These are phyloP conservation scores for Candida labiduridarum DNA, from an alignment of 1,139 yeast genomes.

Conservation along the genomic window DNA sequence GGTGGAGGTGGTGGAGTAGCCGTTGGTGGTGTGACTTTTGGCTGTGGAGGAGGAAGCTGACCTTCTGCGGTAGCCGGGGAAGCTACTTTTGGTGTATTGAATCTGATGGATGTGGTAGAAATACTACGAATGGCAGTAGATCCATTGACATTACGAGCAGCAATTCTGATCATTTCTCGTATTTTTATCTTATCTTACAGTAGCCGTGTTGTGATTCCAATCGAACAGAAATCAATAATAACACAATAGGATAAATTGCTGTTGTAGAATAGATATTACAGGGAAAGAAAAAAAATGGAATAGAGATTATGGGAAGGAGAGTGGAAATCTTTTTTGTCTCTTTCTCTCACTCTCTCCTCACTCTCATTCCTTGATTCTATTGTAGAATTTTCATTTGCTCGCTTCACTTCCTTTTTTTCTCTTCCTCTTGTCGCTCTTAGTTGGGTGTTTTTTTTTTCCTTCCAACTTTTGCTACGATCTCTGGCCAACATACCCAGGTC, in stretches of 20 bases:
- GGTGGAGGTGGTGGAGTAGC: constrained; percentile 12
- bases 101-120: constrained; percentile 12
- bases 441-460: neutral
- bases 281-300: neutral
- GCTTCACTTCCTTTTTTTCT: neutral
- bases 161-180: constrained; percentile 14
- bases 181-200: neutral
- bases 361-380: neutral
- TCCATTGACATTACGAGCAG: constrained; percentile 8
- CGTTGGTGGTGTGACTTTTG: constrained; percentile 13
- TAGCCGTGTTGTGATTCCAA: neutral
- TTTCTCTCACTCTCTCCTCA: neutral
- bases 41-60: constrained; percentile 9
- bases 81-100: constrained; percentile 11
- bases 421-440: neutral
- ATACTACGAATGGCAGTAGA: constrained; percentile 11
- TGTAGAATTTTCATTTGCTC: constrained; percentile 3
- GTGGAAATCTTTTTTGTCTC: constrained; percentile 1
- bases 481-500: neutral
- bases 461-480: neutral
- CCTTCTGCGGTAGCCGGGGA: constrained; percentile 14
- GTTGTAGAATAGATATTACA: neutral
- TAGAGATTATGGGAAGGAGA: neutral
- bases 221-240: neutral
- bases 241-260: neutral